Percentiles rank a stretch among this genome's conserved stretches.
Conservation (phyloP, 306 rosid genomes). For the Citrullus amarus region DNA sequence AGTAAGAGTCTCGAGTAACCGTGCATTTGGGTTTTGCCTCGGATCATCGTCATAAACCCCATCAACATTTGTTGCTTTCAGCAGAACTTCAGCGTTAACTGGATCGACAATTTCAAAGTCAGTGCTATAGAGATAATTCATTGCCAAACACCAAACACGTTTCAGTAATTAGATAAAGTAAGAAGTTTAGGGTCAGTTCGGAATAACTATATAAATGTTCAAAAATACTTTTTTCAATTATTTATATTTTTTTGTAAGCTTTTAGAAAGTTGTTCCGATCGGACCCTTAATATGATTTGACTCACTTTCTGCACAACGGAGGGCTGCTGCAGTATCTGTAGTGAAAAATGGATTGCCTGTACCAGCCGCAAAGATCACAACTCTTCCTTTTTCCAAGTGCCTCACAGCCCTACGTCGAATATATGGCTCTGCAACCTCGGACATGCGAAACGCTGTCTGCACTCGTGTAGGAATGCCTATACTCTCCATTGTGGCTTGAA, state of each 20-base stretch:
- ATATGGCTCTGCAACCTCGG: conserved; percentile 97
- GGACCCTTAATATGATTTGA: background rate
- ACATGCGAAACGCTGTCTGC: conserved; percentile 96
- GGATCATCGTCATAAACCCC: conserved; percentile 82
- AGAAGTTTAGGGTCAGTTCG: background rate
- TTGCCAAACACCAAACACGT: background rate
- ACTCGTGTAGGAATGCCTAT: conserved; percentile 95
- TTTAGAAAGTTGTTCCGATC: too few relatives aligned
- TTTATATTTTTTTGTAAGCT: too few relatives aligned
- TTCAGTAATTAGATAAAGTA: background rate
- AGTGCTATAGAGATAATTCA: background rate
- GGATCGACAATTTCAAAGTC: background rate
- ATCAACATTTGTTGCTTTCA: conserved; percentile 94
- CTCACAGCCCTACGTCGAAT: conserved; percentile 94
- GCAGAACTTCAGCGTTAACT: conserved; percentile 95
- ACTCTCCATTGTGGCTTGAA: conserved; percentile 99
- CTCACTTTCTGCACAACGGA: conserved; percentile 96
- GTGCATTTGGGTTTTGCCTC: conserved; percentile 60
- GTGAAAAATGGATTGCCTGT: conserved; percentile 97
- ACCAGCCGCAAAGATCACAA: conserved; percentile 97
- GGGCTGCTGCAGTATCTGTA: conserved; percentile 95
- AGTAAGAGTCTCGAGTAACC: conserved; percentile 61
- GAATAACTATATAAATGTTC: too few relatives aligned
- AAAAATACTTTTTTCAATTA: too few relatives aligned
- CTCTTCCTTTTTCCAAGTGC: conserved; percentile 95